These are phyloP conservation scores for Fusarium fracticaudum DNA, from an alignment of 2,329 filamentous ascomycete genomes.

Conservation along the genomic window DNA sequence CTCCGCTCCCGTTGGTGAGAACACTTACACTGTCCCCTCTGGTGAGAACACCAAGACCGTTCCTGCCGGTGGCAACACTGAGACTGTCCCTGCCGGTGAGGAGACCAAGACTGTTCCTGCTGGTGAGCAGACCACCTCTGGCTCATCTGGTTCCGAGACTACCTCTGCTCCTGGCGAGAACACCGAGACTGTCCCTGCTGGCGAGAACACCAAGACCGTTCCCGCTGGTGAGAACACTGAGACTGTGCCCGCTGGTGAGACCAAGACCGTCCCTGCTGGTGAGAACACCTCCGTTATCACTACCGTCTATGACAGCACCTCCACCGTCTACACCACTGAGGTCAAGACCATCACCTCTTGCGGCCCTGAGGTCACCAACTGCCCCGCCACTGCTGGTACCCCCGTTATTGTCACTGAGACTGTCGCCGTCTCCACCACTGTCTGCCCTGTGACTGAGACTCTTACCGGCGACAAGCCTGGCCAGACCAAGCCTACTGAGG, in stretches of 20 bases:
- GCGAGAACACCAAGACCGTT: constrained; percentile 9
- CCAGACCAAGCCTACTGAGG: constrained; percentile 14
- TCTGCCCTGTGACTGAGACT: constrained; percentile 70
- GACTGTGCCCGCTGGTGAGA: not conserved
- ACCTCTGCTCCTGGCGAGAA: constrained; percentile 61
- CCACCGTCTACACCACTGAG: constrained; percentile 61
- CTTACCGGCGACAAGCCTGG: constrained; percentile 24
- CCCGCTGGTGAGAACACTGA: constrained; percentile 13
- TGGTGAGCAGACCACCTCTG: constrained; percentile 11
- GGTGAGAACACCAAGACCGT: constrained; percentile 45
- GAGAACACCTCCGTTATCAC: constrained; percentile 45
- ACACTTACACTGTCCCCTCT: constrained; percentile 11
- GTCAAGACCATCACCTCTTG: constrained; percentile 62
- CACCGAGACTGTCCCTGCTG: constrained; percentile 40
- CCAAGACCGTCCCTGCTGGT: not conserved
- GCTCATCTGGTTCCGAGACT: constrained; percentile 35
- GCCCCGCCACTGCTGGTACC: constrained; percentile 58
- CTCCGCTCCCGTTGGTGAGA: constrained; percentile 40
- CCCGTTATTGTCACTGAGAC: constrained; percentile 62
- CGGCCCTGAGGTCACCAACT: constrained; percentile 58
- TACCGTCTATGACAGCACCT: constrained; percentile 53
- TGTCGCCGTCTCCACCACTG: constrained; percentile 66
- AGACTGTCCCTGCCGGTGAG: constrained; percentile 44
- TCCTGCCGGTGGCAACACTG: constrained; percentile 17
- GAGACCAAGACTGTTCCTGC: constrained; percentile 45